A percentile compares a stretch with the other conserved stretches of the same genome.
Conservation (phyloP, 2,329 filamentous ascomycete species). For the Fusarium sp. region DNA sequence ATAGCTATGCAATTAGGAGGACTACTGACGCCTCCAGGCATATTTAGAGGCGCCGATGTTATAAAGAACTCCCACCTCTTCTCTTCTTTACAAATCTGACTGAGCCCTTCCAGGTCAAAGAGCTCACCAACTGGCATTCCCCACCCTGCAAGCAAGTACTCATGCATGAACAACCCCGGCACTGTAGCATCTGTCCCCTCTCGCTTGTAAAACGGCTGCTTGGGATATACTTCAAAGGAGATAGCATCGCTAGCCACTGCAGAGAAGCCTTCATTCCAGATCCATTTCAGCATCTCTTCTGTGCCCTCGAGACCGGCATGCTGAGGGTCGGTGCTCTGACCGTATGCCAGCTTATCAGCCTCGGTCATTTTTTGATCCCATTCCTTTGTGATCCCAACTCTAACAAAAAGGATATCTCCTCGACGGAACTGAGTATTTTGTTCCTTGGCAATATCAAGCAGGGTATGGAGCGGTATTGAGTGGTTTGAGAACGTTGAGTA, state of each 20-base stretch:
- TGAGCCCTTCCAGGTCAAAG: neutral
- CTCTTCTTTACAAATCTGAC: neutral
- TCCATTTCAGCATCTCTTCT: constrained; percentile 8
- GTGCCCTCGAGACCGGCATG: constrained; percentile 8
- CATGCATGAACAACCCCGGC: constrained; percentile 1
- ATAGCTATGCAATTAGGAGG: constrained; percentile 13
- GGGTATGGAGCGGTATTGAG: neutral
- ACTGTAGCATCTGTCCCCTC: neutral
- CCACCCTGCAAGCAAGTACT: constrained; percentile 2
- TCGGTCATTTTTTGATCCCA: constrained; percentile 4
- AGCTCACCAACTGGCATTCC: constrained; percentile 3
- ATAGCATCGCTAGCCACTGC: constrained; percentile 1
- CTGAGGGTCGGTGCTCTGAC: neutral
- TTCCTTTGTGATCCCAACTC: neutral
- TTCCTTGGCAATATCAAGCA: neutral
- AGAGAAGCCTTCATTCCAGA: constrained; percentile 5
- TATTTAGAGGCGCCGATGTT: constrained; percentile 1
- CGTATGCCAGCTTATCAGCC: neutral
- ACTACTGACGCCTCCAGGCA: constrained; percentile 9
- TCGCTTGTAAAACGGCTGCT: neutral
- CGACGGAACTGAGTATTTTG: neutral
- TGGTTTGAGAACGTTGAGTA: constrained; percentile 3
- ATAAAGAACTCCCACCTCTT: constrained; percentile 8
- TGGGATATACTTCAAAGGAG: constrained; percentile 3
- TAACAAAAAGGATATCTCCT: neutral